Evolutionary conservation across 2,329 filamentous ascomycete genomes (phyloP).

Genomic region (Pestalotiopsis fici): DNA sequence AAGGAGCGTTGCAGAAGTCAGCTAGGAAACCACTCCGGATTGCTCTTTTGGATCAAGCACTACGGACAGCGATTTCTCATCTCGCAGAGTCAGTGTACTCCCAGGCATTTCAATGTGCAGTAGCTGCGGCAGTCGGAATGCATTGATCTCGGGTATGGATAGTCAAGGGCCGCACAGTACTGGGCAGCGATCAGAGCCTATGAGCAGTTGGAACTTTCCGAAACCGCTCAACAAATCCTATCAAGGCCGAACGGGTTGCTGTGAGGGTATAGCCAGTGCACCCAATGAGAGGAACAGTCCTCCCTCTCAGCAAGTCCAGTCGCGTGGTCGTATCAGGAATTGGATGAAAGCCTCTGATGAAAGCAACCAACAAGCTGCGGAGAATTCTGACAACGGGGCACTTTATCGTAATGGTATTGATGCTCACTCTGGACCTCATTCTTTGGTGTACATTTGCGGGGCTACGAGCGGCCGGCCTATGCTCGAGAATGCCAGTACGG

Average conservation of each 20-base stretch:
- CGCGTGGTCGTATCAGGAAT: neutral
- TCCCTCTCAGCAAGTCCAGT: neutral
- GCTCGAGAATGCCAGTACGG: too few species aligned
- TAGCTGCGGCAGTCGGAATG: neutral
- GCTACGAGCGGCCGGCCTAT: too few species aligned
- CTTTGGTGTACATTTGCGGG: conserved; percentile 8
- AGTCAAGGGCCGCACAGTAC: neutral
- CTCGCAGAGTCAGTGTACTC: too few species aligned
- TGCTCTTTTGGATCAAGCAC: neutral
- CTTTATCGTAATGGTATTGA: conserved; percentile 26
- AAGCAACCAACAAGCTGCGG: neutral
- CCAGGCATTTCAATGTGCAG: neutral
- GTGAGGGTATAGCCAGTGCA: neutral
- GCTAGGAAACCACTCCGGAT: conserved; percentile 23
- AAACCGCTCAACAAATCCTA: neutral
- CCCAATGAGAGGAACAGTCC: neutral
- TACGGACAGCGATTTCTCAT: neutral
- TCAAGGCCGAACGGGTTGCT: neutral
- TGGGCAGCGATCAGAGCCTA: neutral
- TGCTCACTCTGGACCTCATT: conserved; percentile 21
- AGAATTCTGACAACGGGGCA: neutral
- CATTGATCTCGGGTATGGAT: neutral
- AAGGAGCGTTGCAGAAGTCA: conserved; percentile 31
- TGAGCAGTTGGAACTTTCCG: neutral
- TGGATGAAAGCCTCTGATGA: neutral